These are phyloP conservation scores for Phyllosticta capitalensis DNA, from an alignment of 2,329 filamentous ascomycete species.

Conservation along the genomic window DNA sequence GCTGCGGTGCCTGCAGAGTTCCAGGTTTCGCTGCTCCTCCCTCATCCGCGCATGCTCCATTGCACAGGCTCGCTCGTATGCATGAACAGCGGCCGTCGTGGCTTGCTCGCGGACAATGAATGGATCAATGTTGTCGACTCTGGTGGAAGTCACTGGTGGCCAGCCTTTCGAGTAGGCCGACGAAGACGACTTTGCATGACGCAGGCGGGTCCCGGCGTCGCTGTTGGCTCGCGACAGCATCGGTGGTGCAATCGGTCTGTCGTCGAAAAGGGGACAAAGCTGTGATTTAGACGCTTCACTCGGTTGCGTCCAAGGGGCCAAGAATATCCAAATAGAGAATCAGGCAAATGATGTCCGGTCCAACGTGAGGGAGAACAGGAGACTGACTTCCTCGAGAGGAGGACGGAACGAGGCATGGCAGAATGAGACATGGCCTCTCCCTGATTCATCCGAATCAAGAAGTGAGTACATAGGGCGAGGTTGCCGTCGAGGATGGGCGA, in stretches of 20 bases:
- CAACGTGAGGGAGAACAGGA: background rate
- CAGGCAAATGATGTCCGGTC: constrained; percentile 4
- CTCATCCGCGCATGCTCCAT: constrained; percentile 15
- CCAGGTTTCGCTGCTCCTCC: constrained; percentile 11
- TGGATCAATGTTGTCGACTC: constrained; percentile 19
- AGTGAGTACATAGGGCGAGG: background rate
- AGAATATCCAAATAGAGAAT: constrained; percentile 4
- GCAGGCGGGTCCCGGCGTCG: constrained; percentile 27
- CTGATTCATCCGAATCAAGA: background rate
- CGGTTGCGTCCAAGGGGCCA: background rate
- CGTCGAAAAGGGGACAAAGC: background rate
- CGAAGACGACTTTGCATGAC: constrained; percentile 28
- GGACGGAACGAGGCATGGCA: background rate
- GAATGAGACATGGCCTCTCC: background rate
- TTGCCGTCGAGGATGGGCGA: background rate
- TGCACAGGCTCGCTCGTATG: constrained; percentile 24
- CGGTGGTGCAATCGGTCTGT: background rate
- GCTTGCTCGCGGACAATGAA: constrained; percentile 26
- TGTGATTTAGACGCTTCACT: background rate
- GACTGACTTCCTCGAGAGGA: background rate
- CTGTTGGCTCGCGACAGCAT: constrained; percentile 29
- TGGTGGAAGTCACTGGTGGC: constrained; percentile 3
- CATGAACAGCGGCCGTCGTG: constrained; percentile 27
- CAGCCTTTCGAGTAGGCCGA: constrained; percentile 18
- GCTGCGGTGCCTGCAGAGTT: constrained; percentile 21